Conservation (phyloP, 139 green algal species). For the Chlamydomonas urium region DNA sequence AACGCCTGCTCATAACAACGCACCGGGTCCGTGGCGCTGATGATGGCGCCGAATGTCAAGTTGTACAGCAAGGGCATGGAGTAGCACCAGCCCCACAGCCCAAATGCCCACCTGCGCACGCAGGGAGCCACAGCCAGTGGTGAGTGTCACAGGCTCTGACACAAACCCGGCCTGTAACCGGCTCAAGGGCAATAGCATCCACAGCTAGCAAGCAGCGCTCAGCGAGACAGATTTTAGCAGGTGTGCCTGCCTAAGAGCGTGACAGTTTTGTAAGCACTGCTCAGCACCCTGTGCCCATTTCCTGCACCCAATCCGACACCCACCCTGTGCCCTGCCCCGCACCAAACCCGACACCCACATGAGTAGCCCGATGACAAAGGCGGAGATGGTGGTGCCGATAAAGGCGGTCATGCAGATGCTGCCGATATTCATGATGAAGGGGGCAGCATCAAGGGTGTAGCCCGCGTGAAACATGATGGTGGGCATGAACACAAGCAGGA, state of each 20-base stretch:
- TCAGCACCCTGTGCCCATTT: too few relatives aligned
- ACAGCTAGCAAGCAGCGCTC: too few relatives aligned
- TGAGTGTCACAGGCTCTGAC: too few relatives aligned
- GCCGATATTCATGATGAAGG: conserved; percentile 51
- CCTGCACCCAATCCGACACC: too few relatives aligned
- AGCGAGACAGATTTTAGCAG: too few relatives aligned
- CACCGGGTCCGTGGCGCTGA: conserved; percentile 59
- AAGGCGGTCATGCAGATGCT: conserved; percentile 50
- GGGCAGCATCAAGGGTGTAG: conserved; percentile 53
- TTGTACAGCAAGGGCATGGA: conserved; percentile 34
- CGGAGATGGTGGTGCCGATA: conserved; percentile 48
- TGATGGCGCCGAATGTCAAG: conserved; percentile 48
- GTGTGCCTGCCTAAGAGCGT: too few relatives aligned
- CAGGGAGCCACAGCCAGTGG: too few relatives aligned
- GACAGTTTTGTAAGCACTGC: too few relatives aligned
- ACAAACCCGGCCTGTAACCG: background rate
- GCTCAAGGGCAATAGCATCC: too few relatives aligned
- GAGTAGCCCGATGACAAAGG: conserved; percentile 36
- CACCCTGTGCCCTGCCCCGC: too few relatives aligned
- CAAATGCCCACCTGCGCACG: conserved; percentile 33
- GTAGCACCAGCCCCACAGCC: conserved; percentile 33
- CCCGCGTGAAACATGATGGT: conserved; percentile 81
- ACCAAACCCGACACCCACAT: conserved; percentile 33
- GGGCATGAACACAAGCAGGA: conserved; percentile 75
- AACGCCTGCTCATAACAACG: too few relatives aligned